Evolutionary conservation across 2,329 filamentous ascomycete species (phyloP), one percentile per base, ranked within the genome.

Genomic region (Aspergillus sp.): DNA sequence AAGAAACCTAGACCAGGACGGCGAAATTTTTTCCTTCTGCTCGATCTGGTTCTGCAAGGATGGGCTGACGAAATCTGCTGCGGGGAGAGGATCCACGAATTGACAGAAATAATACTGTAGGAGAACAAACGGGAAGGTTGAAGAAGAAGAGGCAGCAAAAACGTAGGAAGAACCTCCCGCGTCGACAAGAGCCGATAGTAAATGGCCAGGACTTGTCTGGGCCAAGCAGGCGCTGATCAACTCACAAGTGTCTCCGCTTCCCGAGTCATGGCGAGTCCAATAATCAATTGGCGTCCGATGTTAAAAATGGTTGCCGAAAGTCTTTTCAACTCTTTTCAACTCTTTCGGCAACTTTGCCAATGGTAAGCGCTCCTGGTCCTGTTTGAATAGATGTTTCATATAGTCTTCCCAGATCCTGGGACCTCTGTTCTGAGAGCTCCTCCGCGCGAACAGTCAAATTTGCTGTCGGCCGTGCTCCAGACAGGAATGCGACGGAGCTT

Each of bases 181-280:
- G 62, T 63, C 52, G 54, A 65, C 55, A 58, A 41, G 31, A 58
- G 45, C 54, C 49, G 50, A 65, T 61, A 59, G 31, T 38, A 28
- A 41, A 62, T 68, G 62, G 66, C 64, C 64, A 60, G 64, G 63
- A 63, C 65, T 41, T 51, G 55, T 52, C 55, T 63, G 63, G 66
- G 67, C 67, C 63, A 66, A 65, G 62, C 60, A 69, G 68, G 68
- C 66, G 69, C 66, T 70, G 67, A 73, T 74, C 72, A 75, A 72
- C 66, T 67, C 63, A 64, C 58, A 68, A 69, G 65, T 66, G 64
- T 68, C 62, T 66, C 66, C 61, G 68, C 60, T 65, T 64, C 60
- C 61, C 64, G 67, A 68, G 61, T 72, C 72, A 74, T 74, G 57
- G 72, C 71, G 71, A 67, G 60, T 62, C 54, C 51, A 61, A 60